phyloP scores from a whole-genome alignment of 1,139 yeast species.

The Yamadazyma trypodendri region DNA sequence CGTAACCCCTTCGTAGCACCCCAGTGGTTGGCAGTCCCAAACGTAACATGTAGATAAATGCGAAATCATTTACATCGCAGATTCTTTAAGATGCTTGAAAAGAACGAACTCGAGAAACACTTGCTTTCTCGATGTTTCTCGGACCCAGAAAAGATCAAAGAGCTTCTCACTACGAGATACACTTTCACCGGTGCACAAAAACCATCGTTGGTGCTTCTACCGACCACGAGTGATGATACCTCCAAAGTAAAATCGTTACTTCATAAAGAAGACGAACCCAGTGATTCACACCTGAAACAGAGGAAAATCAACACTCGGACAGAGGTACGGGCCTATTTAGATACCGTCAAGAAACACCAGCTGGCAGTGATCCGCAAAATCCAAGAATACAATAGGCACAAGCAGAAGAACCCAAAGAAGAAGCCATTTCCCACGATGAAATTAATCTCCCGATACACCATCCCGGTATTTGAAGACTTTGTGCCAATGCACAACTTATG shows the following conservation, averaged over 20 bases:
- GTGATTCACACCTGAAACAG: constrained; percentile 13
- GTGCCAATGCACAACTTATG: constrained; percentile 54
- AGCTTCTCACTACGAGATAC: constrained; percentile 56
- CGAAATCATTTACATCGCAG: constrained; percentile 1
- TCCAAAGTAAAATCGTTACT: constrained; percentile 20
- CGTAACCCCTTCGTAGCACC: constrained; percentile 6
- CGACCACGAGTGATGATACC: constrained; percentile 32
- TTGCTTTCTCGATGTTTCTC: constrained; percentile 53
- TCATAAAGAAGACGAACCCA: constrained; percentile 14
- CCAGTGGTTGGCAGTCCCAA: neutral
- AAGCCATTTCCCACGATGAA: constrained; percentile 27
- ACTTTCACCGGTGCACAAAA: constrained; percentile 58
- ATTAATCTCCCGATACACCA: constrained; percentile 31
- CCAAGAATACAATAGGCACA: constrained; percentile 25
- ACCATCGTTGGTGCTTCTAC: constrained; percentile 45
- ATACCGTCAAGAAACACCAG: constrained; percentile 37
- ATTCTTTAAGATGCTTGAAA: constrained; percentile 8
- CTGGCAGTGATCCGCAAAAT: constrained; percentile 32
- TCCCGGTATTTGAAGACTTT: constrained; percentile 57
- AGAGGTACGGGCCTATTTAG: constrained; percentile 46
- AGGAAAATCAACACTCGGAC: constrained; percentile 37
- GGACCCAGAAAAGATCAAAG: constrained; percentile 40
- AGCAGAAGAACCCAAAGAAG: constrained; percentile 11
- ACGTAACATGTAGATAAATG: constrained; percentile 1
- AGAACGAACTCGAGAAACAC: constrained; percentile 46